Evolutionary conservation across 805 yeast species (phyloP).

Genomic region (Yarrowia osloensis): DNA sequence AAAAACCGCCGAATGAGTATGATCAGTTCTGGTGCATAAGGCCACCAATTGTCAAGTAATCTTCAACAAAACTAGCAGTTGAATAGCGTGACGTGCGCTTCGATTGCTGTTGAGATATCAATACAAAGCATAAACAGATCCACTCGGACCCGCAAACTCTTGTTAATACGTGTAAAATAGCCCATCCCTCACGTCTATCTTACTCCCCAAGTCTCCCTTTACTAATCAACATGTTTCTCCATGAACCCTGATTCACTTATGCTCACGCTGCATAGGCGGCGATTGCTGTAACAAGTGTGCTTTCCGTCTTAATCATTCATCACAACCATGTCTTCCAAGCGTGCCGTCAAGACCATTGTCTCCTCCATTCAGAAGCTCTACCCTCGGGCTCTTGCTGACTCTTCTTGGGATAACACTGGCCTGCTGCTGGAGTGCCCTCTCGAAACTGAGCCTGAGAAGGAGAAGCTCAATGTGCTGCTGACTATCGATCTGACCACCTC

Average conservation of each 20-base stretch:
- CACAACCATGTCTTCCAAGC: conserved; percentile 44
- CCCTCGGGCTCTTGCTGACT: conserved; percentile 80
- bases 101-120: too few species aligned
- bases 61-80: too few species aligned
- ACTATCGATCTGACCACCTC: conserved; percentile 82
- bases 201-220: background rate
- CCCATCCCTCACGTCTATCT: too few species aligned
- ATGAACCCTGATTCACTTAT: conserved; percentile 21
- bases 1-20: too few species aligned
- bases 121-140: too few species aligned
- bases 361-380: conserved; percentile 63
- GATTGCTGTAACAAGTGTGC: background rate
- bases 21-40: too few species aligned
- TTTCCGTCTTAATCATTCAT: background rate
- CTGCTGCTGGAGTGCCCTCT: conserved; percentile 69
- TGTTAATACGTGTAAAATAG: too few species aligned
- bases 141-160: too few species aligned
- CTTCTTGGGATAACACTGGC: conserved; percentile 95
- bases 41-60: too few species aligned
- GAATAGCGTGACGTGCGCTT: too few species aligned
- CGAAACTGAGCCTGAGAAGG: conserved; percentile 32
- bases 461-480: conserved; percentile 50
- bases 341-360: conserved; percentile 45
- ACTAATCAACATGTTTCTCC: background rate
- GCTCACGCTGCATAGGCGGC: conserved; percentile 3